phyloP scores from a whole-genome alignment of 202 grass and related monocot species.

The Carex sylvatica region DNA sequence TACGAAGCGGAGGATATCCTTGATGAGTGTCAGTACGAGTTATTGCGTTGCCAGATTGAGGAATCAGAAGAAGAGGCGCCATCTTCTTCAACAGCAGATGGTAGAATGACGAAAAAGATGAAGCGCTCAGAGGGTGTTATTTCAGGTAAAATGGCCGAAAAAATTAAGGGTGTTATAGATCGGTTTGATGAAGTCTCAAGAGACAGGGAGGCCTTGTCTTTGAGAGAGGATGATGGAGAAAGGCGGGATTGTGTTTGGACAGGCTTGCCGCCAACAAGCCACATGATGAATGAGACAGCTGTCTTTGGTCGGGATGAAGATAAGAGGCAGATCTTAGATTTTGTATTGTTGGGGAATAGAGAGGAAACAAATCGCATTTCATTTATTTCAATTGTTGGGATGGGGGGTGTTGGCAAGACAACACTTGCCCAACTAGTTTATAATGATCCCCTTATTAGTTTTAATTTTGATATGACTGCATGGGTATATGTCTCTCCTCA shows the following conservation, averaged over 20 bases:
- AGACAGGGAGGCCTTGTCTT: too few species aligned
- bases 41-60: neutral
- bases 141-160: constrained; percentile 17
- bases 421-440: constrained; percentile 47
- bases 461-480: constrained; percentile 6
- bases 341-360: too few species aligned
- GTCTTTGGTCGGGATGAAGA: too few species aligned
- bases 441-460: constrained; percentile 9
- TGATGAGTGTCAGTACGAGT: constrained; percentile 9
- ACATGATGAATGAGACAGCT: too few species aligned
- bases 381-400: too few species aligned
- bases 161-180: neutral
- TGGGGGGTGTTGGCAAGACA: constrained; percentile 25
- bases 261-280: too few species aligned
- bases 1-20: constrained; percentile 37
- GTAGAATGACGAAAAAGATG: neutral
- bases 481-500: constrained; percentile 40
- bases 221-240: too few species aligned
- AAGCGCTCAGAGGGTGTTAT: neutral
- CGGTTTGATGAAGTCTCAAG: too few species aligned
- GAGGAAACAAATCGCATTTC: too few species aligned
- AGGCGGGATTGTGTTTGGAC: too few species aligned
- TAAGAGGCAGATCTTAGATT: too few species aligned
- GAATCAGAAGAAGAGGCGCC: neutral
- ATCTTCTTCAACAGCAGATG: neutral